Percentiles rank a stretch among this genome's conserved stretches.
Conservation (phyloP, 257 asterid species). For the Leonotis leonurus region DNA sequence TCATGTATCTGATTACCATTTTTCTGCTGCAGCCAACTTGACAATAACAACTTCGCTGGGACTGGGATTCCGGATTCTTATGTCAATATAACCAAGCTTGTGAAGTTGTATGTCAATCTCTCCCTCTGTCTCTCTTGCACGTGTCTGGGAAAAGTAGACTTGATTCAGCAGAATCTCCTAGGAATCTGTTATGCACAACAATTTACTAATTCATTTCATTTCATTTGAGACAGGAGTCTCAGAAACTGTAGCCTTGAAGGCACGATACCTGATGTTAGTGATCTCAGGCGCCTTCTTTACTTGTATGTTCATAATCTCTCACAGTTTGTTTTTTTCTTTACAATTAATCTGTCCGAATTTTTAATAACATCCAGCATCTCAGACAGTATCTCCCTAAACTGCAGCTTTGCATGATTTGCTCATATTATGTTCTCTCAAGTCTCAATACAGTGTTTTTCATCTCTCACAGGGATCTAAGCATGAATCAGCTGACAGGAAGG, state of each 20-base stretch:
- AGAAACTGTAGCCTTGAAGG: slow-evolving; percentile 53
- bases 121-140: no score
- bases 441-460: background rate
- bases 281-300: slow-evolving; percentile 31
- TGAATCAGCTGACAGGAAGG: slow-evolving; percentile 32
- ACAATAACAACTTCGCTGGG: slow-evolving; percentile 48
- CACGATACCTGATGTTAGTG: slow-evolving; percentile 39
- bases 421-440: background rate
- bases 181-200: no score
- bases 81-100: slow-evolving; percentile 24
- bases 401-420: background rate
- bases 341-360: background rate
- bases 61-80: slow-evolving; percentile 37
- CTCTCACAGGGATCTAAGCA: slow-evolving; percentile 51
- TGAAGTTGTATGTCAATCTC: slow-evolving; percentile 31
- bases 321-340: background rate
- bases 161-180: no score
- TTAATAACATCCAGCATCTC: no score
- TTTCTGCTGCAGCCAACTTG: slow-evolving; percentile 35
- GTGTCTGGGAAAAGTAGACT: no score
- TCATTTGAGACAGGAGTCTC: slow-evolving; percentile 35
- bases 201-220: slow-evolving; percentile 4
- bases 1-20: background rate
- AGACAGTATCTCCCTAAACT: no score
- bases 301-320: slow-evolving; percentile 27